phyloP scores from a whole-genome alignment of 2,329 filamentous ascomycete genomes.

The Coniella lustricola region DNA sequence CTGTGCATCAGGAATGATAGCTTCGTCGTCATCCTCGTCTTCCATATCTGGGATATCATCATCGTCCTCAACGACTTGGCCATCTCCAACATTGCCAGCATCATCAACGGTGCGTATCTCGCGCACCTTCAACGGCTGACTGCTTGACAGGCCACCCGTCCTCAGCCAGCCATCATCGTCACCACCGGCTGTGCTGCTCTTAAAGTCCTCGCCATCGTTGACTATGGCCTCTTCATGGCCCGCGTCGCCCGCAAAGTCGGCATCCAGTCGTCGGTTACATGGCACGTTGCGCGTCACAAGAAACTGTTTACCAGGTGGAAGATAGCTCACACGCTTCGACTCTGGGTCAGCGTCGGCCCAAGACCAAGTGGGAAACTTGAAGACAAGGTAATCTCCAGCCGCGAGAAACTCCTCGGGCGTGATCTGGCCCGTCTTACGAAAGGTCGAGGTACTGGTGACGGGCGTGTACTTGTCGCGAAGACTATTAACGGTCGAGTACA shows the following conservation, averaged over 20 bases:
- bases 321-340: constrained; percentile 68
- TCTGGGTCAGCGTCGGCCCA: constrained; percentile 87
- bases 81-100: constrained; percentile 75
- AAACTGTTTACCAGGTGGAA: constrained; percentile 89
- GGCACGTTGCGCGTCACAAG: constrained; percentile 91
- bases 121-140: constrained; percentile 66
- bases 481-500: constrained; percentile 53
- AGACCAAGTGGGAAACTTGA: constrained; percentile 98
- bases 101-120: constrained; percentile 88
- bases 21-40: constrained; percentile 93
- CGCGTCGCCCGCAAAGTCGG: constrained; percentile 85
- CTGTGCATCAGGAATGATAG: constrained; percentile 77
- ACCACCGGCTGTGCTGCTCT: constrained; percentile 36
- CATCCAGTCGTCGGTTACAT: constrained; percentile 83
- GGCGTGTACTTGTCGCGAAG: constrained; percentile 89
- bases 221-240: constrained; percentile 84
- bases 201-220: constrained; percentile 64
- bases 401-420: constrained; percentile 95
- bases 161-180: constrained; percentile 88
- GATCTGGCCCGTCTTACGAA: constrained; percentile 89
- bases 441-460: constrained; percentile 83
- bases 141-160: constrained; percentile 71
- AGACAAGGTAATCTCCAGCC: constrained; percentile 94
- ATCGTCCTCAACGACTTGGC: constrained; percentile 55
- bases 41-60: constrained; percentile 98